Conservation (phyloP, 2,329 filamentous ascomycete species). For the Pyrenophora tritici-repentis region DNA sequence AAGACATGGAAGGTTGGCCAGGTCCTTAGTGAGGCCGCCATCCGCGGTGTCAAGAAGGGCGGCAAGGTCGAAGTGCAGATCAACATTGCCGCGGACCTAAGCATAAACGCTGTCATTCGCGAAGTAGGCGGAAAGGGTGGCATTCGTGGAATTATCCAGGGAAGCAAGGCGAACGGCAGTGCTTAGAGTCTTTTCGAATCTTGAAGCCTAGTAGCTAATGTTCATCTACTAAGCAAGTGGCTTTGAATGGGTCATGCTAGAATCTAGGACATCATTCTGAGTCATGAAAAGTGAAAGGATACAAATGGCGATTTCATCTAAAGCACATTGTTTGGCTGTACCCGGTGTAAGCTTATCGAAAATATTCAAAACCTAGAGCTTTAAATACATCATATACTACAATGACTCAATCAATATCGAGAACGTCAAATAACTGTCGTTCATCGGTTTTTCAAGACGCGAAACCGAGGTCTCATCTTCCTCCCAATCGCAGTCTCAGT, state of each 20-base stretch:
- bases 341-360: background rate
- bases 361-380: background rate
- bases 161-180: constrained; percentile 39
- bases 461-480: constrained; percentile 31
- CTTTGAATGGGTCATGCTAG: too few species aligned
- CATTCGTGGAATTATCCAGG: constrained; percentile 39
- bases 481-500: constrained; percentile 21
- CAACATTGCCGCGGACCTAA: constrained; percentile 80
- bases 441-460: constrained; percentile 26
- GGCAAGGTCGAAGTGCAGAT: constrained; percentile 93
- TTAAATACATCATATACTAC: background rate
- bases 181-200: constrained; percentile 19
- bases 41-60: constrained; percentile 84
- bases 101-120: constrained; percentile 77
- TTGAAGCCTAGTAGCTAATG: too few species aligned
- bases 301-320: background rate
- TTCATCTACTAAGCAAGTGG: too few species aligned
- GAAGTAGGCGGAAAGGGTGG: constrained; percentile 89
- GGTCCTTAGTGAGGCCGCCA: constrained; percentile 80
- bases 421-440: background rate
- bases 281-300: background rate
- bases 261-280: background rate
- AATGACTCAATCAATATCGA: background rate
- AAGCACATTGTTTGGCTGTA: background rate
- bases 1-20: constrained; percentile 90